A percentile compares a stretch with the other conserved stretches of the same genome.
Evolutionary conservation across 257 asterid species (phyloP).

Genomic region (Cinchona pubescens): DNA sequence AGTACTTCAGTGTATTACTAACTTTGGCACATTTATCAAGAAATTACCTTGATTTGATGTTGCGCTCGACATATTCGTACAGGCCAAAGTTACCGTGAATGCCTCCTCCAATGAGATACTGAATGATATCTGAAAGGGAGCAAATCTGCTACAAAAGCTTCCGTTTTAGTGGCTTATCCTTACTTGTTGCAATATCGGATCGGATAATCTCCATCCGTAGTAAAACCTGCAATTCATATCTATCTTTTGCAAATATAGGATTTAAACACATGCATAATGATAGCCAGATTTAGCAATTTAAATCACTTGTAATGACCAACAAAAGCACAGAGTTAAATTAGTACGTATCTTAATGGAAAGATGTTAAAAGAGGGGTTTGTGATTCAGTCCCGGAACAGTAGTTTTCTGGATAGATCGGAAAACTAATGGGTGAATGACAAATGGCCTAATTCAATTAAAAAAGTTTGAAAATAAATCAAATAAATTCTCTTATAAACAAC

Average conservation of each 20-base stretch:
- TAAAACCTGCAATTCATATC: slow-evolving; percentile 91
- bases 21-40: background rate
- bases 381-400: too few relatives aligned
- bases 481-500: too few relatives aligned
- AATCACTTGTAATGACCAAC: background rate
- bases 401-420: too few relatives aligned
- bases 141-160: slow-evolving; percentile 81
- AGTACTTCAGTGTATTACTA: background rate
- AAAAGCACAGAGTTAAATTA: background rate
- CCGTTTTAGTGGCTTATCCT: slow-evolving; percentile 58
- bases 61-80: slow-evolving; percentile 74
- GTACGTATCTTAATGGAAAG: background rate
- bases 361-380: too few relatives aligned
- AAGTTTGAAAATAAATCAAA: too few relatives aligned
- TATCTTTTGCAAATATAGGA: slow-evolving; percentile 51
- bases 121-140: slow-evolving; percentile 78
- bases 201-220: slow-evolving; percentile 86
- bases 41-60: slow-evolving; percentile 72
- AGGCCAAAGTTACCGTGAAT: slow-evolving; percentile 74
- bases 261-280: slow-evolving; percentile 19
- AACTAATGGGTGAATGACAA: too few relatives aligned
- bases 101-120: slow-evolving; percentile 88
- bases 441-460: too few relatives aligned
- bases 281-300: background rate
- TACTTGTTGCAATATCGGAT: slow-evolving; percentile 38